Percentiles rank a stretch among this genome's conserved stretches.
Evolutionary conservation across 768 basidiomycete genomes (phyloP).

Genomic region (Serendipita sp.): DNA sequence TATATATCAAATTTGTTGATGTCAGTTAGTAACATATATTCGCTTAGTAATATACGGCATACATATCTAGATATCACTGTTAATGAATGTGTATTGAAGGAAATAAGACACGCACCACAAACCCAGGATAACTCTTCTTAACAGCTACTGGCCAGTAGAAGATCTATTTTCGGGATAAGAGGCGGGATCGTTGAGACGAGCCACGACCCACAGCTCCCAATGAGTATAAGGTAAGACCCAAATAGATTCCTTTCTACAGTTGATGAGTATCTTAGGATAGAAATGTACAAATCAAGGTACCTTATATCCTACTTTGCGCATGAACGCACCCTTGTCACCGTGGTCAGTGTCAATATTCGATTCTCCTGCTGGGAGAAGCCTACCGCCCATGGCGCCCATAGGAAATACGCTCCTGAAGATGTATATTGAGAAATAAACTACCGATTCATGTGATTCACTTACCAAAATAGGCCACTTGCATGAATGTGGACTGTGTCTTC

Average conservation of each 20-base stretch:
- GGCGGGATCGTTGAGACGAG: neutral
- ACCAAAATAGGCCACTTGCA: slow-evolving; percentile 59
- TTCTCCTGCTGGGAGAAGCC: neutral
- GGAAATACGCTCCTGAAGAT: slow-evolving; percentile 40
- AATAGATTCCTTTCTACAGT: no score
- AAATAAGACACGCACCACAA: neutral
- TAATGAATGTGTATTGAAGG: no score
- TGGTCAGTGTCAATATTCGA: neutral
- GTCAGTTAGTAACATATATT: no score
- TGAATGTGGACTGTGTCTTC: slow-evolving; percentile 54
- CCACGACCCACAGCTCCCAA: no score
- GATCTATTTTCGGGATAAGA: neutral
- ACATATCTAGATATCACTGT: no score
- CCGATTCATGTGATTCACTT: slow-evolving; percentile 11
- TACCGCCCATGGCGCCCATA: slow-evolving; percentile 36
- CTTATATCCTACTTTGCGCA: slow-evolving; percentile 10
- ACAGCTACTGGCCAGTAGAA: slow-evolving; percentile 16
- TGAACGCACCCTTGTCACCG: slow-evolving; percentile 8
- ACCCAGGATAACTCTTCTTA: slow-evolving; percentile 15
- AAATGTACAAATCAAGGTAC: neutral
- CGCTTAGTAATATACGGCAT: no score
- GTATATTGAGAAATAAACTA: neutral
- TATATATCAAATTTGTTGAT: no score
- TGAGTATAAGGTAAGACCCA: no score
- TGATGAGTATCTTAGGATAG: no score